Evolutionary conservation across 108 stramenopile species (phyloP), one percentile per base, ranked within the genome.

Genomic region (Discostella stelligeroides): DNA sequence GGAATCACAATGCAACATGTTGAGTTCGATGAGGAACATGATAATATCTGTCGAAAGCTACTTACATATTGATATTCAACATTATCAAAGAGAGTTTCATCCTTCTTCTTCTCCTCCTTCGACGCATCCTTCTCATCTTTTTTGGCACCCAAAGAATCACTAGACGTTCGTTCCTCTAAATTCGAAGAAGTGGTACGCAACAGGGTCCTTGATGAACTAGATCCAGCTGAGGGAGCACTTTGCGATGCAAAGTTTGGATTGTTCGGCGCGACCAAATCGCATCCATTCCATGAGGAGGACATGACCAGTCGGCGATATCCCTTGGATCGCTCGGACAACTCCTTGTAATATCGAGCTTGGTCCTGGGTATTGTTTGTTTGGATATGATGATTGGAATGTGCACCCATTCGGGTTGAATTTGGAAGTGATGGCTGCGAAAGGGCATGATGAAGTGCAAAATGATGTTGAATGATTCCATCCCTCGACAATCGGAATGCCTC

Each of bases 381-480:
- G 39, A 10, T 66, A 14, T 40, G 53, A 20, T 21, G 39, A 17
- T 13, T 4, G 13, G 43, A 45, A 2, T n/a, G 5, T 8, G 7
- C 13, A 45, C 15, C 2, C 43, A n/a, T 4, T 45, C 1, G 43
- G 13, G 14, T 24, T 24, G 28, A 46, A 54, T 2, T n/a, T n/a
- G n/a, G n/a, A n/a, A n/a, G n/a, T 11, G 59, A 27, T 11, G 60
- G 29, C 37, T 28, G 53, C 4, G 38, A 3, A 0, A 37, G 38
- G 23, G 55, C 17, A 30, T 63, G 66, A 18, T 27, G 42, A 48
- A 77, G 68, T 20, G 75, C 63, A 49, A 49, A 71, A 63, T 80
- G 79, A 43, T 80, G 75, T 39, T 75, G 74, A 38, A 80, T 76
- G 43, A 80, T 80, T 15, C 79, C 79, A 65, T 80, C 79, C 15